Percentiles rank a stretch among this genome's conserved stretches.
Conservation (phyloP, 768 basidiomycete species). For the Collybia mongolica region DNA sequence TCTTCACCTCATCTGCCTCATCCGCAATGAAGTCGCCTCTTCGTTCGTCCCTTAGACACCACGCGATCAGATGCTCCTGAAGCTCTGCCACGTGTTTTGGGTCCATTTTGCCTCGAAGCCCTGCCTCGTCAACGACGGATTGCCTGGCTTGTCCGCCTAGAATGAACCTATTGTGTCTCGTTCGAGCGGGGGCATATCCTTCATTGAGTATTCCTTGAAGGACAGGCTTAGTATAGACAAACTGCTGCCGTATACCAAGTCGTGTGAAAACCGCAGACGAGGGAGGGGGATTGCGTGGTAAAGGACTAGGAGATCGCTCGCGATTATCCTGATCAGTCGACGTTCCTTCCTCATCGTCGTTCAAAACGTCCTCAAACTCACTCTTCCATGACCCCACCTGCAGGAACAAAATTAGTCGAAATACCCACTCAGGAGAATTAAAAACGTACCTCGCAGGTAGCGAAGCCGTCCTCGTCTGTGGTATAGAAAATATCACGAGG, state of each 20-base stretch:
- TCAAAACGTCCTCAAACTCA: constrained; percentile 34
- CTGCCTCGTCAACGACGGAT: constrained; percentile 32
- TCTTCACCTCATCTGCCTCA: constrained; percentile 4
- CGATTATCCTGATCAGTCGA: constrained; percentile 25
- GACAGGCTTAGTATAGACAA: constrained; percentile 65
- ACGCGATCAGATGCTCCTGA: constrained; percentile 32
- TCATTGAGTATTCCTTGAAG: constrained; percentile 58
- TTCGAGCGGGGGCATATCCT: constrained; percentile 49
- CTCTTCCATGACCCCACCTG: constrained; percentile 61
- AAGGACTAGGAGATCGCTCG: constrained; percentile 35
- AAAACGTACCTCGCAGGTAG: constrained; percentile 49
- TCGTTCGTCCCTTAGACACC: constrained; percentile 39
- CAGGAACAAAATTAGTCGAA: constrained; percentile 1
- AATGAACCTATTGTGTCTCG: constrained; percentile 54
- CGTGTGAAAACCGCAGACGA: constrained; percentile 38
- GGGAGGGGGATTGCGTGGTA: constrained; percentile 42
- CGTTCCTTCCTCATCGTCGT: constrained; percentile 36
- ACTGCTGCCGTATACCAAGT: constrained; percentile 55
- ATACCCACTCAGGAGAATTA: background rate
- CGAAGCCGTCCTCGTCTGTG: constrained; percentile 58
- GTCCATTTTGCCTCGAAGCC: constrained; percentile 40
- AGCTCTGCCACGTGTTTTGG: constrained; percentile 35
- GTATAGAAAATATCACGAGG: constrained; percentile 57
- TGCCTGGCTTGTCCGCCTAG: constrained; percentile 51
- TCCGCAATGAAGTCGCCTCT: constrained; percentile 12